Evolutionary conservation across 768 basidiomycete genomes (phyloP), one percentile per base, ranked within the genome.

Genomic region (Kwoniella dejecticola): DNA sequence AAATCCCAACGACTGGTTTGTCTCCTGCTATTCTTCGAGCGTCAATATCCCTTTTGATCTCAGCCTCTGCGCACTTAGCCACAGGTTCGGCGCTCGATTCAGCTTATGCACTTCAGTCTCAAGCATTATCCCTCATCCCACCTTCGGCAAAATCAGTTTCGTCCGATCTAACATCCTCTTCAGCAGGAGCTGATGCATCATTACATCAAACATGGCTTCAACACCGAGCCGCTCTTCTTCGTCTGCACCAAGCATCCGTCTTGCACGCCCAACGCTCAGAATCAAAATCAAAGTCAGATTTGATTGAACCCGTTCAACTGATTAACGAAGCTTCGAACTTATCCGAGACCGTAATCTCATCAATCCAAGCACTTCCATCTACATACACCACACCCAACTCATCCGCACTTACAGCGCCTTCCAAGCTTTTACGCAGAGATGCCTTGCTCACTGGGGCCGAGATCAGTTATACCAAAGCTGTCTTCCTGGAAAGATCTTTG

Each of bases 191-290:
- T 2, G 30, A 62, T 17, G 60, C 71, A 2, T 23, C 55, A 2
- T 64, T 78, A 1, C 76, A 77, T 19, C 31, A 60, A 3, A 26
- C 66, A 24, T 78, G 77, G 77, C 55, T 72, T 1, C 52, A 63
- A 46, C 69, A 74, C 17, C 64, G 76, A 4, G 4, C 57, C 1
- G 64, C 77, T 1, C 58, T 77, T 5, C 53, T 77, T 26, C 48
- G 53, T 1, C 58, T 78, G 19, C 74, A 78, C 48, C 60, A 54
- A 4, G 72, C 72, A 0, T 70, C 69, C 13, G 73, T 78, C 19
- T 19, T 38, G 1, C 66, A 74, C 44, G 77, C 75, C 40, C 60
- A 46, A 21, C n/a, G n/a, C n/a, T n/a, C n/a, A n/a, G 44, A 63
- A 40, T 7, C 52, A 4, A 63, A 63, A 45, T 26, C 33, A 4